Percentiles rank a stretch among this genome's conserved stretches.
Conservation (phyloP, 2,329 filamentous ascomycete species). For the Sporothrix dimorphospora region DNA sequence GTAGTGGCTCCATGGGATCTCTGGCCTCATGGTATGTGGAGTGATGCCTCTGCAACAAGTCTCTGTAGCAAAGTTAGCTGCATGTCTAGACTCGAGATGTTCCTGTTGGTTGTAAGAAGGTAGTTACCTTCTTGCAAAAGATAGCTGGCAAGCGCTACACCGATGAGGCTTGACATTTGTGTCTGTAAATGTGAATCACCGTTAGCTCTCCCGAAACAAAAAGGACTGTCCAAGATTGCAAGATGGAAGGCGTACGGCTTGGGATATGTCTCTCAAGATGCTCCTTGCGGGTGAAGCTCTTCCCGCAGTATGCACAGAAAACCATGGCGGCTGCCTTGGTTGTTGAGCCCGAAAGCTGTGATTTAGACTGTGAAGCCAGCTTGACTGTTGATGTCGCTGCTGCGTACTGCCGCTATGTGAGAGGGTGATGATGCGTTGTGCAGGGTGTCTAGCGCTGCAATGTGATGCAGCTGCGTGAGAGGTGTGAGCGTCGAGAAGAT, state of each 20-base stretch:
- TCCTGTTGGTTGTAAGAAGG: background rate
- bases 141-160: slow-evolving; percentile 53
- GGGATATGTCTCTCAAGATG: slow-evolving; percentile 60
- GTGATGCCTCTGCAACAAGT: slow-evolving; percentile 56
- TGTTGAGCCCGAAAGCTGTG: slow-evolving; percentile 29
- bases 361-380: slow-evolving; percentile 29
- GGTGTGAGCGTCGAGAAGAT: background rate
- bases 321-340: slow-evolving; percentile 41
- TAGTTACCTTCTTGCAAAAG: slow-evolving; percentile 53
- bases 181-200: slow-evolving; percentile 42
- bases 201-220: slow-evolving; percentile 29
- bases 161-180: slow-evolving; percentile 59
- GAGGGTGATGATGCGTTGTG: background rate
- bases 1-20: slow-evolving; percentile 50
- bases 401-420: slow-evolving; percentile 7
- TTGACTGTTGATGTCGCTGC: background rate
- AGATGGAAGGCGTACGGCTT: slow-evolving; percentile 46
- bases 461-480: background rate
- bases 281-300: slow-evolving; percentile 59
- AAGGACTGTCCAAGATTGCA: background rate
- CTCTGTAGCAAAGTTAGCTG: slow-evolving; percentile 42
- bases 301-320: slow-evolving; percentile 59
- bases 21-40: slow-evolving; percentile 55
- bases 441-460: background rate
- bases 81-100: background rate